phyloP scores from a whole-genome alignment of 371 early-diverging fungal species.

The Mortierella sp. region DNA sequence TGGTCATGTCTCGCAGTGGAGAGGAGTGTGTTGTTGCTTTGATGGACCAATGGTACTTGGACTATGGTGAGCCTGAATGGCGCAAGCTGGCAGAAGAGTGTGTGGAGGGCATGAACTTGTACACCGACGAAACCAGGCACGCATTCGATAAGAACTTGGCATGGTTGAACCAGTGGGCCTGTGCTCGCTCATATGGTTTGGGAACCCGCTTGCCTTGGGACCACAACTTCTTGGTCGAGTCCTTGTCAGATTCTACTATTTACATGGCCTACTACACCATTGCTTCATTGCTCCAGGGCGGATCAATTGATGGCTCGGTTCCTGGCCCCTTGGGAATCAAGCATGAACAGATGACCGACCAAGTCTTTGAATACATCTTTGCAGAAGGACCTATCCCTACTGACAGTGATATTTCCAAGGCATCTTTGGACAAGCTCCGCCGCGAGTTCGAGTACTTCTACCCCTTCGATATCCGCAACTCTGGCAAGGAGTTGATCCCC shows the following conservation, averaged over 20 bases:
- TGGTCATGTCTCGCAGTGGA: slow-evolving; percentile 97
- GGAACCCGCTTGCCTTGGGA: slow-evolving; percentile 99
- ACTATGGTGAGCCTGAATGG: slow-evolving; percentile 98
- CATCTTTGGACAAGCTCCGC: slow-evolving; percentile 77
- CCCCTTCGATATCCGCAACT: slow-evolving; percentile 97
- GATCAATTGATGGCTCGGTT: slow-evolving; percentile 86
- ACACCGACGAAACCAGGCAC: slow-evolving; percentile 88
- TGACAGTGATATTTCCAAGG: slow-evolving; percentile 69
- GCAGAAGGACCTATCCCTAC: slow-evolving; percentile 80
- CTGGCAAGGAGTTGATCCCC: slow-evolving; percentile 99
- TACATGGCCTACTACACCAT: slow-evolving; percentile 99
- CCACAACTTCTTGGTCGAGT: slow-evolving; percentile 96
- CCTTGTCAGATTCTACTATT: slow-evolving; percentile 99
- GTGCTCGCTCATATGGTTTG: slow-evolving; percentile 97
- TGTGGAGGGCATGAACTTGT: slow-evolving; percentile 89
- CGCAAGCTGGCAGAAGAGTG: slow-evolving; percentile 84
- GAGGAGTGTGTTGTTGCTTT: slow-evolving; percentile 99
- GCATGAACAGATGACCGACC: slow-evolving; percentile 91
- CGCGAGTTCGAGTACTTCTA: slow-evolving; percentile 98
- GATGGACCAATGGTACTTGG: slow-evolving; percentile 99
- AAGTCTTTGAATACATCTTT: slow-evolving; percentile 97
- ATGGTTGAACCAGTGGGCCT: slow-evolving; percentile 99
- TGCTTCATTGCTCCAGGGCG: slow-evolving; percentile 94
- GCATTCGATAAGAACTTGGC: slow-evolving; percentile 91
- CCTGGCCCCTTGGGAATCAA: slow-evolving; percentile 89